Evolutionary conservation across 2,329 filamentous ascomycete species (phyloP).

Genomic region (Scedosporium apiospermum): DNA sequence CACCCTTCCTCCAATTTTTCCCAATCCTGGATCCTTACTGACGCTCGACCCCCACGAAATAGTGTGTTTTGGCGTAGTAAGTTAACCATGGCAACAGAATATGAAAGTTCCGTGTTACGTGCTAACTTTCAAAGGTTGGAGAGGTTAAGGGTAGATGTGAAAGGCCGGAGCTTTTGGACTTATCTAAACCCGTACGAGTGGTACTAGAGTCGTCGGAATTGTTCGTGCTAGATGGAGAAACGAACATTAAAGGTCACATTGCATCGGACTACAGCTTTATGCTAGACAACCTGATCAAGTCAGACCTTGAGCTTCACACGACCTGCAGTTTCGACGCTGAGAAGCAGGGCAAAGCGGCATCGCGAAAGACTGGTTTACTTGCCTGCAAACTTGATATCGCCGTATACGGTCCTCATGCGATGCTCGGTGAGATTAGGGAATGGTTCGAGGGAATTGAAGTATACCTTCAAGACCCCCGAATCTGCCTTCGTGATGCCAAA

Average conservation of each 20-base stretch:
- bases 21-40: no score
- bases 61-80: background rate
- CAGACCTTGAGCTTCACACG: background rate
- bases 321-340: background rate
- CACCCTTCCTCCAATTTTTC: no score
- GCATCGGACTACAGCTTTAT: no score
- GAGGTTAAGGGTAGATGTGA: background rate
- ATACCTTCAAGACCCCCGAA: constrained; percentile 23
- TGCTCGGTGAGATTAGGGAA: constrained; percentile 18
- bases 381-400: constrained; percentile 13
- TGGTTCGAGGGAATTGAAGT: constrained; percentile 22
- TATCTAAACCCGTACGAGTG: no score
- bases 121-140: background rate
- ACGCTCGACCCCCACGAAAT: background rate
- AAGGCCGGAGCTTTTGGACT: no score
- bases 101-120: background rate
- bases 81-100: background rate
- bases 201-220: no score
- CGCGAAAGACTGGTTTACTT: background rate
- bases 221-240: no score
- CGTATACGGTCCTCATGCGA: constrained; percentile 18
- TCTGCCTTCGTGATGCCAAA: constrained; percentile 15
- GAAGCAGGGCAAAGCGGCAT: background rate
- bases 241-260: no score
- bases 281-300: no score